Evolutionary conservation across 176 grass and related monocot species (phyloP), one percentile per base, ranked within the genome.

Genomic region (Cocos nucifera): DNA sequence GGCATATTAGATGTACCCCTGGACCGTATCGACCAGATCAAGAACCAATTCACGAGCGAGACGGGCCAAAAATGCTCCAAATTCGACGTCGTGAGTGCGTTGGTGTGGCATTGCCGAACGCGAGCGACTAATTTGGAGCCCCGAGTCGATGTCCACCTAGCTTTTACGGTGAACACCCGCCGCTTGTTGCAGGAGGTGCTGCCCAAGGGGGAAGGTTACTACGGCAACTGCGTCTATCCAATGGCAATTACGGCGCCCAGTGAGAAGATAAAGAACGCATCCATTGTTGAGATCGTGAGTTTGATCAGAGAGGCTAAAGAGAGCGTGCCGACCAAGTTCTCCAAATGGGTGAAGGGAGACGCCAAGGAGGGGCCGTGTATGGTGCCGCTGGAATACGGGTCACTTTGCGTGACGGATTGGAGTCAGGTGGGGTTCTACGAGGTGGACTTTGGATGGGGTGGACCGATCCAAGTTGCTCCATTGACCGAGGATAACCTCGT

Each of bases 201-300:
- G 19, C 48, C 61, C 14, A 6, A 3, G 20, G 53, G 22, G 1
- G 51, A 63, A 2, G 83, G 88, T 0, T 92, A 87, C 77, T 87
- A 87, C 27, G 88, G 80, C 54, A 92, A 92, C 65, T 92, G 77
- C 66, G 67, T 92, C 56, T 92, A 87, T 69, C 79, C 82, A 0
- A 79, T 83, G 9, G 69, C 73, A 39, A 73, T 84, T 72, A 74
- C 79, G 0, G 77, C 76, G 0, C 30, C 56, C 0, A 27, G 69
- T 1, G 26, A 35, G n/a, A 39, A 66, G 65, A 69, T 92, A 15
- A 61, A 71, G 1, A 19, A 30, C 3, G 64, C 70, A 2, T 73
- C 79, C 2, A 22, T 92, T 5, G 39, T 87, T 57, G 79, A 83
- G 76, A 62, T 92, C 1, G 59, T 87, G 5, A 73, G 71, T 29